These are phyloP conservation scores for Floccularia luteovirens DNA, from an alignment of 768 basidiomycete species.

Conservation along the genomic window DNA sequence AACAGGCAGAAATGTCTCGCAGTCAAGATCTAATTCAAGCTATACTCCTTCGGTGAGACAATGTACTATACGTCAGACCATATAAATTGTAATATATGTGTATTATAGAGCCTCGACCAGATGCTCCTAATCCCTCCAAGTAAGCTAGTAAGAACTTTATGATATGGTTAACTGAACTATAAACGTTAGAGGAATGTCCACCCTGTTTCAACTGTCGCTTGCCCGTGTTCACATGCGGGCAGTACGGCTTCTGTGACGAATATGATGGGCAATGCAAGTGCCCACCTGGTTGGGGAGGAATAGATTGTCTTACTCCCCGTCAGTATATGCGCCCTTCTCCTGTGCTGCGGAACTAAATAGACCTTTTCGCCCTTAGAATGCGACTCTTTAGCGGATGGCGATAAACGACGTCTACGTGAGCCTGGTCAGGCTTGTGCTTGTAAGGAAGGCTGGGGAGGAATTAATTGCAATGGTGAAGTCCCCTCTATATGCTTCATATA, in stretches of 20 bases:
- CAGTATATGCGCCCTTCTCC: constrained; percentile 23
- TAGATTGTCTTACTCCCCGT: constrained; percentile 93
- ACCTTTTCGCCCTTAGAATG: constrained; percentile 52
- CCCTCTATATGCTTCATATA: background rate
- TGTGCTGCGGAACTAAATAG: background rate
- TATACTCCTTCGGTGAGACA: too few species aligned
- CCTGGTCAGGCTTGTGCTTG: constrained; percentile 77
- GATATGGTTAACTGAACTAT: too few species aligned
- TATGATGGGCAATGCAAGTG: constrained; percentile 97
- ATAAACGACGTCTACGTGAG: constrained; percentile 73
- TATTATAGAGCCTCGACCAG: too few species aligned
- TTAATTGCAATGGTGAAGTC: constrained; percentile 88
- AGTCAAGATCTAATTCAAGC: too few species aligned
- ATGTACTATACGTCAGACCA: too few species aligned
- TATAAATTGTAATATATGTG: too few species aligned
- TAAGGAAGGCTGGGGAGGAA: constrained; percentile 90
- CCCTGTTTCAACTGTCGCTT: constrained; percentile 96
- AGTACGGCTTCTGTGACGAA: constrained; percentile 84
- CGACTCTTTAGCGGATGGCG: constrained; percentile 89
- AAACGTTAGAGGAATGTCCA: constrained; percentile 65
- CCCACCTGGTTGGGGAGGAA: constrained; percentile 95
- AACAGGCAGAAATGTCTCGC: too few species aligned
- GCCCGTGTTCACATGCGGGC: constrained; percentile 86
- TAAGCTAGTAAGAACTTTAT: too few species aligned
- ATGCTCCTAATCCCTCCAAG: too few species aligned